Evolutionary conservation across 2,329 filamentous ascomycete genomes (phyloP).

Genomic region (Boeremia lycopersici): DNA sequence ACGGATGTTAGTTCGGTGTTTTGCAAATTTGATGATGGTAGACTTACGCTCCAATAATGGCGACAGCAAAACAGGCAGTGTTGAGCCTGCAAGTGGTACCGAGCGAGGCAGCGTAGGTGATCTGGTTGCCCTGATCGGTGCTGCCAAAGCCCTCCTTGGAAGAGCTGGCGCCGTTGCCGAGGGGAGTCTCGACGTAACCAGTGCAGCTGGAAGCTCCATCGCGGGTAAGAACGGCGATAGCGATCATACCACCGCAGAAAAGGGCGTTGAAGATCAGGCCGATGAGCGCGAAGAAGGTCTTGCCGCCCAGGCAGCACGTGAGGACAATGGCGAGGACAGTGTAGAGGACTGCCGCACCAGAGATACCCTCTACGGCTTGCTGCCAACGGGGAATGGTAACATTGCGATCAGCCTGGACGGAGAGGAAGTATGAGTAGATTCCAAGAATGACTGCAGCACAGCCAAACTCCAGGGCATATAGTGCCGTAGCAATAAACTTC

Average conservation of each 20-base stretch:
- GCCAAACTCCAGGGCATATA: slow-evolving; percentile 76
- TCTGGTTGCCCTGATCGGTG: slow-evolving; percentile 46
- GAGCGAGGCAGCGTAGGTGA: slow-evolving; percentile 54
- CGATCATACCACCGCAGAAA: slow-evolving; percentile 80
- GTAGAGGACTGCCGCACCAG: slow-evolving; percentile 77
- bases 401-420: slow-evolving; percentile 69
- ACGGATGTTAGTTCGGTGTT: slow-evolving; percentile 13
- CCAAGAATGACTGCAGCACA: slow-evolving; percentile 75
- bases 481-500: slow-evolving; percentile 70
- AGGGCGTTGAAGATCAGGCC: slow-evolving; percentile 77
- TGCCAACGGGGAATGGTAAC: slow-evolving; percentile 67
- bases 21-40: not conserved
- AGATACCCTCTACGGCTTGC: slow-evolving; percentile 73
- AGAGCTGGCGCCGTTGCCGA: slow-evolving; percentile 67
- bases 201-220: slow-evolving; percentile 71
- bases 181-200: slow-evolving; percentile 67
- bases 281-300: slow-evolving; percentile 71
- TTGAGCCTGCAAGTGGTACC: slow-evolving; percentile 75
- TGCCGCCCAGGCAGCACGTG: slow-evolving; percentile 79
- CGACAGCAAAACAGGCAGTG: slow-evolving; percentile 76
- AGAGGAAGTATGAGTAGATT: slow-evolving; percentile 82
- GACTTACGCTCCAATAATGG: slow-evolving; percentile 76
- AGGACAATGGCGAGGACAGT: slow-evolving; percentile 73
- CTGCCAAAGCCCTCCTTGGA: slow-evolving; percentile 58
- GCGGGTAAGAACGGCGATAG: slow-evolving; percentile 76